Base-by-base conservation (phyloP, 164 flowering plant genomes). In the Saururus chinensis region DNA sequence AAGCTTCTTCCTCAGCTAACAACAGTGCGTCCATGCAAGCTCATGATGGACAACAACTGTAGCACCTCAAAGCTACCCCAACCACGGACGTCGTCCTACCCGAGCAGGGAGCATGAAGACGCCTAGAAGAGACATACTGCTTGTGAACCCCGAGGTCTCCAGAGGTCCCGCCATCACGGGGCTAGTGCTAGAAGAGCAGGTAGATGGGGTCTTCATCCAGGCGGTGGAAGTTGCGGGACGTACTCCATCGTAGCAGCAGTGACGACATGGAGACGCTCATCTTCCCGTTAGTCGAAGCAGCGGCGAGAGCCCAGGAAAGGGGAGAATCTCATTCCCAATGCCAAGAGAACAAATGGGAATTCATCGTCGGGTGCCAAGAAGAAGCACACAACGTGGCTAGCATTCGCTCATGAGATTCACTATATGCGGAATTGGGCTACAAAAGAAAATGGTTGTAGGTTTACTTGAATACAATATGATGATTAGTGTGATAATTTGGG, bases 231-330 rank as follows among this genome's bases (percentile, higher is more conserved):
- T 61, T 82, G 10, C 59, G 64, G 26, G 75, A 82, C 25, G 56
- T 82, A 30, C 52, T 82, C 9, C 70, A 63, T 17, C 69, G 83
- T 20, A 82, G 81, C 52, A 70, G 71, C 53, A 82, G 83, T 59
- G 81, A 78, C 51, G 69, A 75, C 1, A 82, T 79, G 67, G 84
- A 77, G 19, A 65, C 70, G 20, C 71, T 76, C 56, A 82, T 87
- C 14, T 56, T 73, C 78, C 59, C 41, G 20, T 75, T 74, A n/a
- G 55, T 35, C 19, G 59, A 40, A 10, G 25, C 51, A 4, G 59
- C 49, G 49, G 49, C 49, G 49, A 64, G 37, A 56, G 21, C 4
- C 61, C 40, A 30, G 64, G 48, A 8, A 65, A 59, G 61, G 62
- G 21, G 59, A 53, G 37, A 30, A 30, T n/a, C n/a, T n/a, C n/a